Base-by-base conservation (phyloP, 305 asterid genomes). In the Petunia hybrid region DNA sequence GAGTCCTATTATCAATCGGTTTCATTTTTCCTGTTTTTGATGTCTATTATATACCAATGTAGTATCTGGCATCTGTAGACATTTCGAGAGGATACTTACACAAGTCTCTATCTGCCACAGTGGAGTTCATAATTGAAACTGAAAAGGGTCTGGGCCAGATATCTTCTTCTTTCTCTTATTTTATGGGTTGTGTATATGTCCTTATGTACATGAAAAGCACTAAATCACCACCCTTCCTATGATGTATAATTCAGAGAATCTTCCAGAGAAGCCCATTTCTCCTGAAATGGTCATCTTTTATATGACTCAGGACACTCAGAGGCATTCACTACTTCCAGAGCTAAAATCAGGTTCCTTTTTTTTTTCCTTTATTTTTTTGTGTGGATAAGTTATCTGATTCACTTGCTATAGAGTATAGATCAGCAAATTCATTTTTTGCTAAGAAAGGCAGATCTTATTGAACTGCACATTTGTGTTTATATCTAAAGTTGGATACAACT, bases 291-390 rank as follows among this genome's bases (percentile, higher is more conserved):
- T 91, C 82, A 80, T 92, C 83, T 91, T 92, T 83, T 94, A 91
- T 82, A 90, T 92, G 43, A 94, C 97, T 3, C 98, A 93, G 88
- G 97, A 94, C 85, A 94, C 98, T 40, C 98, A 94, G 83, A 89
- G 92, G 82, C 98, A 94, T 86, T 42, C 83, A 46, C 87, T 92
- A 86, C 92, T 94, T 86, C 90, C 91, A 53, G 91, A 91, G 85
- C 85, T 94, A 80, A 92, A 90, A 87, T 88, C 95, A 88, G 98
- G 98, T 91, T 71, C 61, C 61, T 75, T 39, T 43, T 36, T 70
- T 51, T 76, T 43, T 78, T 57, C 40, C 64, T 51, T 40, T 51
- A 40, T 64, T 2, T 66, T 68, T 53, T 76, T n/a, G 16, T 39
- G 82, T 76, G 60, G 42, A 78, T 57, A 70, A 31, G 57, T 42